Conservation (phyloP, 2,329 filamentous ascomycete species). For the Rutstroemia sp. region DNA sequence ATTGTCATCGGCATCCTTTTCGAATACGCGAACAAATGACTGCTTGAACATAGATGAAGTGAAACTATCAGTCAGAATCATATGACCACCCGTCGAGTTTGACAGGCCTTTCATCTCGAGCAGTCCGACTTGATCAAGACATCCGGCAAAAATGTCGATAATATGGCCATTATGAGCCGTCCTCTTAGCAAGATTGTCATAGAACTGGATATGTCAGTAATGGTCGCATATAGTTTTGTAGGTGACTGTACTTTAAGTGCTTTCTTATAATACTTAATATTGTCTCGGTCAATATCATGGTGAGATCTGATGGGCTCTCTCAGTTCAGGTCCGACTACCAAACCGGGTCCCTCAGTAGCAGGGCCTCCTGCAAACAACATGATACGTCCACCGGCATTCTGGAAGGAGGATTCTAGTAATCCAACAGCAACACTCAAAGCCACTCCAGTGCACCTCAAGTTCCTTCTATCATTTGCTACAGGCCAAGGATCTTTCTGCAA, state of each 20-base stretch:
- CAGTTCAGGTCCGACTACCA: conserved; percentile 92
- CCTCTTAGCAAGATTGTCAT: conserved; percentile 87
- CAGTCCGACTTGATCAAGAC: conserved; percentile 92
- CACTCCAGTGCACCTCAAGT: conserved; percentile 86
- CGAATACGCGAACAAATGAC: conserved; percentile 93
- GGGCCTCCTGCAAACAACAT: conserved; percentile 97
- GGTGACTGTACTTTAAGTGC: conserved; percentile 69
- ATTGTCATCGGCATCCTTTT: conserved; percentile 92
- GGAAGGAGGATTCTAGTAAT: conserved; percentile 87
- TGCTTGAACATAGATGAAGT: conserved; percentile 99
- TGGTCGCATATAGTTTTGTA: background rate
- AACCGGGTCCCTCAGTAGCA: conserved; percentile 90
- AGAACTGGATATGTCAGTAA: conserved; percentile 57
- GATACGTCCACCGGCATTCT: conserved; percentile 88
- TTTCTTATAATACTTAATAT: conserved; percentile 99
- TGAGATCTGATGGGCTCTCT: conserved; percentile 96
- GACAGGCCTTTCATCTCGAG: conserved; percentile 97
- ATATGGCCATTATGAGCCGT: conserved; percentile 95
- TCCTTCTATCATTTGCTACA: conserved; percentile 85
- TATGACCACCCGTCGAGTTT: conserved; percentile 94
- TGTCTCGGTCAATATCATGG: conserved; percentile 97
- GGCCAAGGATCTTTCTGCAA: conserved; percentile 97
- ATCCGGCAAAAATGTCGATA: conserved; percentile 95
- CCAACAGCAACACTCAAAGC: conserved; percentile 94
- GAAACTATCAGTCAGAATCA: conserved; percentile 97